Conservation (phyloP, 495 filamentous ascomycete genomes). For the Penicillium waksmanii region DNA sequence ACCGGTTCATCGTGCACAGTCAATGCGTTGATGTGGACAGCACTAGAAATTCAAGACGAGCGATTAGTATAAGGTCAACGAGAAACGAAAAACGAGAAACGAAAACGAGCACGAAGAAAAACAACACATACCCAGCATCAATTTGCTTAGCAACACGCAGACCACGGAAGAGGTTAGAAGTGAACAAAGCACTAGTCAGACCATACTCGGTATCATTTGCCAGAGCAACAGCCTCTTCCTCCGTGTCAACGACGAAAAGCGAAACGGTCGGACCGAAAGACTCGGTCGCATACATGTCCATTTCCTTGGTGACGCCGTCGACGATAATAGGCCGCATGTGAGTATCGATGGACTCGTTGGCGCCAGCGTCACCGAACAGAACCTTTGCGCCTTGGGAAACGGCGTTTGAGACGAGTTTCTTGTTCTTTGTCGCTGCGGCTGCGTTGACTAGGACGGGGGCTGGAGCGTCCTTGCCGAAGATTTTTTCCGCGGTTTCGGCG, state of each 20-base stretch:
- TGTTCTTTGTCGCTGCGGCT: conserved; percentile 67
- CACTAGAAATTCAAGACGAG: conserved; percentile 32
- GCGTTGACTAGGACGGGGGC: conserved; percentile 65
- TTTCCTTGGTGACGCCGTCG: conserved; percentile 69
- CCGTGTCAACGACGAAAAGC: conserved; percentile 49
- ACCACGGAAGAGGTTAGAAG: conserved; percentile 50
- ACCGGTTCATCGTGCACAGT: conserved; percentile 81
- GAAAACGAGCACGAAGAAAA: too few relatives aligned
- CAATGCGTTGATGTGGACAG: conserved; percentile 87
- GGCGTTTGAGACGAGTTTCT: conserved; percentile 67
- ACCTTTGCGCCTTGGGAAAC: conserved; percentile 69
- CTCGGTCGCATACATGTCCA: conserved; percentile 83
- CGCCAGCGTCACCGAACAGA: conserved; percentile 59
- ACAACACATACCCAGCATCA: conserved; percentile 47
- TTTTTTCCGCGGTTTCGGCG: conserved; percentile 42
- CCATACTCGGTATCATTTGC: conserved; percentile 60
- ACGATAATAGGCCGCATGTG: conserved; percentile 75
- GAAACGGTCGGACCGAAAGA: conserved; percentile 81
- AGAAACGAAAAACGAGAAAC: too few relatives aligned
- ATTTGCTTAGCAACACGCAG: conserved; percentile 52
- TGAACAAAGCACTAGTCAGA: conserved; percentile 52
- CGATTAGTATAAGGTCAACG: not conserved
- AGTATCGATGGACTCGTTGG: conserved; percentile 49
- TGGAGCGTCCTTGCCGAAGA: conserved; percentile 51
- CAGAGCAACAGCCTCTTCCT: conserved; percentile 51